Conservation (phyloP, 1,284 basidiomycete species). For the Microbotryum saponariae region DNA sequence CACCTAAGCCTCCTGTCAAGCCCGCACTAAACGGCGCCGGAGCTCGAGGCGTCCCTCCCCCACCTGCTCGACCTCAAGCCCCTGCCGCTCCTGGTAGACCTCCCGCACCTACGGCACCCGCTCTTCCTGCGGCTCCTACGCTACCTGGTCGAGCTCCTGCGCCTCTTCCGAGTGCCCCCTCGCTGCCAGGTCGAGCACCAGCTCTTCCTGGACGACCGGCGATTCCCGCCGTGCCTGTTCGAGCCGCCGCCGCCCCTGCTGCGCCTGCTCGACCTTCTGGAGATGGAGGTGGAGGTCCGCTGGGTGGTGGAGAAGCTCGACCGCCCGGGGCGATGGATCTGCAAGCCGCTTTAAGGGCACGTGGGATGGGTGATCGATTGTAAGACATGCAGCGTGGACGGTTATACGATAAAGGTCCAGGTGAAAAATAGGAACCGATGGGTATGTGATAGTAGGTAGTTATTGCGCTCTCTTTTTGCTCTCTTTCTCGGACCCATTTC, state of each 20-base stretch:
- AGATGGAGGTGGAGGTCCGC: not conserved
- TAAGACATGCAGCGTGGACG: no score
- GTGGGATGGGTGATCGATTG: not conserved
- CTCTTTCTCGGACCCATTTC: no score
- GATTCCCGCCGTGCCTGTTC: constrained; percentile 4
- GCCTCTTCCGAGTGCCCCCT: constrained; percentile 10
- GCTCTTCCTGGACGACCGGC: constrained; percentile 22
- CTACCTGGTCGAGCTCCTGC: constrained; percentile 23
- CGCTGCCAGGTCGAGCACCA: constrained; percentile 1
- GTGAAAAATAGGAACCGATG: no score
- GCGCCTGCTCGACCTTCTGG: constrained; percentile 12
- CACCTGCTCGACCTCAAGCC: constrained; percentile 4
- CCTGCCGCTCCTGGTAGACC: not conserved
- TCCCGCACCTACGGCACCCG: not conserved
- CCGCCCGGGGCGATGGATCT: constrained; percentile 8
- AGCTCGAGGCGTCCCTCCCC: not conserved
- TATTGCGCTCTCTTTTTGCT: no score
- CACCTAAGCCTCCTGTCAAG: constrained; percentile 42
- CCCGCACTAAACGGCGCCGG: not conserved
- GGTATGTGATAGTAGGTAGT: no score
- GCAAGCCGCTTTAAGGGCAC: constrained; percentile 4
- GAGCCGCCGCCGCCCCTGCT: constrained; percentile 14
- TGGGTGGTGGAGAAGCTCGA: constrained; percentile 4
- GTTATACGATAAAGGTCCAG: no score
- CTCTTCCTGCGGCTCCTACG: constrained; percentile 1